Evolutionary conservation across 2,329 filamentous ascomycete species (phyloP).

Genomic region (Zarea fungicola): DNA sequence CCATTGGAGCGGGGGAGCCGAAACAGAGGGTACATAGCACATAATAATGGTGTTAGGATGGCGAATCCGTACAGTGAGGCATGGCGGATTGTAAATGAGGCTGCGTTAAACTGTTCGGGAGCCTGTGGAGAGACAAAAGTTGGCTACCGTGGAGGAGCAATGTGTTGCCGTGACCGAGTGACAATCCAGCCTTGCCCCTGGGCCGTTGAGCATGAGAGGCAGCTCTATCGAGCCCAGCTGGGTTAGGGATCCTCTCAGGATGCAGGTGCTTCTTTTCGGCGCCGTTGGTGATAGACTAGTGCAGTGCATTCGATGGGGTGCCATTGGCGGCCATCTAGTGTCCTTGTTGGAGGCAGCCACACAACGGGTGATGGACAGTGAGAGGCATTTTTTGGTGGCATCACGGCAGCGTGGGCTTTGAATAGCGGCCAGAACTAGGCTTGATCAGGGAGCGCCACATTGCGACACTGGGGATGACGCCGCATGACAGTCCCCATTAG

Average conservation of each 20-base stretch:
- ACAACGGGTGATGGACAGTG: conserved; percentile 1
- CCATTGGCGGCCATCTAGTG: neutral
- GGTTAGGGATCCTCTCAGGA: conserved; percentile 1
- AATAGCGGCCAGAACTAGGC: neutral
- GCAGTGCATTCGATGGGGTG: conserved; percentile 5
- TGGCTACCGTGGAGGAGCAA: too few species aligned
- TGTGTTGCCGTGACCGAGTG: neutral
- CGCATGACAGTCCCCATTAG: neutral
- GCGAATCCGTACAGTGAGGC: too few species aligned
- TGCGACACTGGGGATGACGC: conserved; percentile 2
- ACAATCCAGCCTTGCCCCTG: conserved; percentile 2
- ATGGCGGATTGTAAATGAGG: too few species aligned
- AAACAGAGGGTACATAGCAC: too few species aligned
- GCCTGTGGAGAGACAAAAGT: neutral
- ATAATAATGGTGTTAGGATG: too few species aligned
- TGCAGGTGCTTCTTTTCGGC: conserved; percentile 3
- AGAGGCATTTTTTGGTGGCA: conserved; percentile 4
- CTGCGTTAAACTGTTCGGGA: neutral
- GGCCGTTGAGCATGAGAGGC: neutral
- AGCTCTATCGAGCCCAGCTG: conserved; percentile 3
- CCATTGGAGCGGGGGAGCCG: too few species aligned
- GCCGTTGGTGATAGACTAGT: neutral
- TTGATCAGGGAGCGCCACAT: conserved; percentile 3
- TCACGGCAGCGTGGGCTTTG: neutral
- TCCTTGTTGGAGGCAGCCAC: neutral